These are phyloP conservation scores for Phaeosphaeriaceae sp. DNA, from an alignment of 2,329 filamentous ascomycete species.

Conservation along the genomic window DNA sequence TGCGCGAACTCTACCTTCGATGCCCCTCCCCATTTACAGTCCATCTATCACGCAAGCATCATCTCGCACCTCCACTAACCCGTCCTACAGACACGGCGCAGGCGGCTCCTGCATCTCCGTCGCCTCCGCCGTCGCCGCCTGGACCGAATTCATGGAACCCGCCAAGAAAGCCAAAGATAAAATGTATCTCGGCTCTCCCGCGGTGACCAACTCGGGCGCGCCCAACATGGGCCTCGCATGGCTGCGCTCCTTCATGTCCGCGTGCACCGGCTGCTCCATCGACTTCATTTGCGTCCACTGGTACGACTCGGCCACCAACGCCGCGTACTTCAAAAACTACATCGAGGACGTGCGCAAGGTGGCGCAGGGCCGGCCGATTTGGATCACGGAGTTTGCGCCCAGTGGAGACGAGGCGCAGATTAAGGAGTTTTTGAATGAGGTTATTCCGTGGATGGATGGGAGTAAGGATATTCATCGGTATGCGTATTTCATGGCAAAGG, in stretches of 20 bases:
- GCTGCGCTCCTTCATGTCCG: slow-evolving; percentile 34
- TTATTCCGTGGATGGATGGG: slow-evolving; percentile 43
- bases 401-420: slow-evolving; percentile 27
- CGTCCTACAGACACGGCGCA: slow-evolving; percentile 7
- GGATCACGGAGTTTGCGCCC: slow-evolving; percentile 46
- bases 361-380: slow-evolving; percentile 60
- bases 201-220: slow-evolving; percentile 36
- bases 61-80: not conserved
- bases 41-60: not conserved
- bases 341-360: slow-evolving; percentile 45
- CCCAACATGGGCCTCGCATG: slow-evolving; percentile 31
- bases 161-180: slow-evolving; percentile 20
- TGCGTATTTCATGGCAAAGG: slow-evolving; percentile 34
- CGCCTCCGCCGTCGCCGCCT: slow-evolving; percentile 13
- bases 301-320: slow-evolving; percentile 34
- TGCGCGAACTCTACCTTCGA: too few relatives aligned
- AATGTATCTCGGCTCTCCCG: slow-evolving; percentile 40
- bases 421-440: slow-evolving; percentile 30
- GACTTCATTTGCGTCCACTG: slow-evolving; percentile 47
- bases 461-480: slow-evolving; percentile 39
- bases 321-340: slow-evolving; percentile 41
- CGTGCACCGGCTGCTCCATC: slow-evolving; percentile 39
- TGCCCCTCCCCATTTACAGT: not conserved
- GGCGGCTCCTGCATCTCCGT: slow-evolving; percentile 37
- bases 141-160: slow-evolving; percentile 30